Base-by-base conservation (phyloP, 1,284 basidiomycete species). In the Pseudozyma hubeiensis region DNA sequence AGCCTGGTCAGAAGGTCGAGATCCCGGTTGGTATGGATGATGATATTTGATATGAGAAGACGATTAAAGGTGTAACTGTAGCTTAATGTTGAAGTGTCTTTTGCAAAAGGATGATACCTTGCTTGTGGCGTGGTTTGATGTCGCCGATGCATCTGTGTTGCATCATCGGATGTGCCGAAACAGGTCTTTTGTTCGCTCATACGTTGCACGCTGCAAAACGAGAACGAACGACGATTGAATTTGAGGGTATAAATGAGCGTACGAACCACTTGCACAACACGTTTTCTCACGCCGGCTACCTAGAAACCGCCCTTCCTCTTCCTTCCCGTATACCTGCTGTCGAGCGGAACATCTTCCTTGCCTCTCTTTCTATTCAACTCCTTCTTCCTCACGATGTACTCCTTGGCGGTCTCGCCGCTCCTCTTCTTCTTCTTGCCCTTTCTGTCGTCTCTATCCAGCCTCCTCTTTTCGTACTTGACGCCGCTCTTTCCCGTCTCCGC, bases 1-100 rank as follows among this genome's bases (percentile, higher is more conserved):
- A 97, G 86, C 96, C 97, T 0, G 97, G 97, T 57, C 93, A 98
- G 87, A 95, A 97, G 87, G 94, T 98, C 44, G 91, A 94, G 81
- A 85, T 89, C 40, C 81, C 82, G 3, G 58, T 55, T 2, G 65
- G 66, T 5, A 84, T 84, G 81, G 81, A 82, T 60, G 82, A 84
- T 55, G 81, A 81, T 48, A 59, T 83, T 53, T 77, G 61, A 53
- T 14, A 1, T 9, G 1, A 41, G 11, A 16, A 41, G 1, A 5
- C 2, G 4, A 9, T 37, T 4, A 2, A 4, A 41, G 11, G 39
- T 41, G 4, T 5, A 37, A 14, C 2, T 9, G 14, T 37, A 37
- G 8, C 8, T 2, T 9, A 37, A 37, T 14, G 35, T 37, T 2
- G 35, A 24, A 24, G 24, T 24, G 24, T 24, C 24, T n/a, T 41